Evolutionary conservation across 2,329 filamentous ascomycete species (phyloP).

Genomic region (Lachnellula arida): DNA sequence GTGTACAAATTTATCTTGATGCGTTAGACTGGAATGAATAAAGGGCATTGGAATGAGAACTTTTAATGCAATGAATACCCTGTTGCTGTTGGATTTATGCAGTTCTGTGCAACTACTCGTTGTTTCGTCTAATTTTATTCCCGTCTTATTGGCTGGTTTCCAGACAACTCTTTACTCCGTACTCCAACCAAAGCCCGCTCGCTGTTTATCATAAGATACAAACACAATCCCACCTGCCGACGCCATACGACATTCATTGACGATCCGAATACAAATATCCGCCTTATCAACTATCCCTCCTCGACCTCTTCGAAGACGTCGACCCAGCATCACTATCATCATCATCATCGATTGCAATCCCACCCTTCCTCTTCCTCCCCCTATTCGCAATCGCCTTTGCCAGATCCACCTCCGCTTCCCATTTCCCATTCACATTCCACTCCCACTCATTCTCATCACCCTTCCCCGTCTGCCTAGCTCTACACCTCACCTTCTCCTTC

Average conservation of each 20-base stretch:
- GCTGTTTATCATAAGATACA: not conserved
- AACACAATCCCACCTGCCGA: not conserved
- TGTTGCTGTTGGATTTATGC: not conserved
- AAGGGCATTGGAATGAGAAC: slow-evolving; percentile 1
- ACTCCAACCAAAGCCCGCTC: not conserved
- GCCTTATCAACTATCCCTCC: slow-evolving; percentile 11
- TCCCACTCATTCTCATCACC: slow-evolving; percentile 3
- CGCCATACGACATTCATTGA: not conserved
- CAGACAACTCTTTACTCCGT: not conserved
- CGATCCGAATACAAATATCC: not conserved
- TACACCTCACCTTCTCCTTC: slow-evolving; percentile 10
- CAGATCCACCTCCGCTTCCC: not conserved
- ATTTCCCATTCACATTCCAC: not conserved
- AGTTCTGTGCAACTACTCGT: not conserved
- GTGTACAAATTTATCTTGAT: slow-evolving; percentile 14
- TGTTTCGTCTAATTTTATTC: not conserved
- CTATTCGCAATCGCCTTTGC: slow-evolving; percentile 8
- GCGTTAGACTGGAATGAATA: slow-evolving; percentile 14
- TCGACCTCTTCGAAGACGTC: slow-evolving; percentile 16
- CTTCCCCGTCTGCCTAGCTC: slow-evolving; percentile 12
- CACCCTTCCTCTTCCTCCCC: slow-evolving; percentile 3
- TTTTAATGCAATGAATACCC: not conserved
- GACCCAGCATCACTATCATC: slow-evolving; percentile 13
- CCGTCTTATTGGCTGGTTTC: not conserved
- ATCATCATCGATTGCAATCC: too few species aligned